Percentiles rank a stretch among this genome's conserved stretches.
Conservation (phyloP, 768 basidiomycete species). For the Auriscalpium orientale region DNA sequence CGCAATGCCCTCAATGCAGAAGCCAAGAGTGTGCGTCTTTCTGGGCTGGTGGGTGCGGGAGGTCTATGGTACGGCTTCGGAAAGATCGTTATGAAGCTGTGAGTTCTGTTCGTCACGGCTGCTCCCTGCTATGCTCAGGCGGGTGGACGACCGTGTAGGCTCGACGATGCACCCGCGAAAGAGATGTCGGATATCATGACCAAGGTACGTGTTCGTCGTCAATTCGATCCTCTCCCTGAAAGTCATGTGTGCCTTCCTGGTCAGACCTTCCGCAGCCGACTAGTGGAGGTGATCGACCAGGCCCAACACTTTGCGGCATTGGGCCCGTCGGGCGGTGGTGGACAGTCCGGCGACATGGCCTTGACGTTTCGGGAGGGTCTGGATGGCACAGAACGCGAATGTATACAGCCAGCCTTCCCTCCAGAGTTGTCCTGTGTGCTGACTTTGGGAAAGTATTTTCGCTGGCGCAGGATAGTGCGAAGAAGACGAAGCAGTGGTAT, state of each 20-base stretch:
- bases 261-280: constrained; percentile 70
- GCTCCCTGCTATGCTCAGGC: background rate
- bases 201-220: constrained; percentile 37
- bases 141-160: constrained; percentile 33
- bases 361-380: constrained; percentile 85
- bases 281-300: constrained; percentile 78
- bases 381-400: constrained; percentile 86
- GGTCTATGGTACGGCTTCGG: constrained; percentile 93
- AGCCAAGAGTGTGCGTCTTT: constrained; percentile 74
- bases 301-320: constrained; percentile 81
- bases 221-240: background rate
- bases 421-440: constrained; percentile 1
- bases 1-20: constrained; percentile 86
- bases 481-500: constrained; percentile 77
- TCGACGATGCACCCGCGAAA: constrained; percentile 67
- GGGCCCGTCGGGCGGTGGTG: constrained; percentile 47
- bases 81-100: constrained; percentile 80
- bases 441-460: constrained; percentile 58
- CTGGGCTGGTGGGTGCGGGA: constrained; percentile 77
- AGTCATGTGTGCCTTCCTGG: constrained; percentile 11
- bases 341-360: constrained; percentile 47
- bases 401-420: constrained; percentile 40
- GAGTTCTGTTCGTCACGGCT: constrained; percentile 16
- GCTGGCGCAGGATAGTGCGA: constrained; percentile 76
- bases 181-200: constrained; percentile 67